Evolutionary conservation across 1,139 yeast species (phyloP).

Genomic region (Candida sanyaensis): DNA sequence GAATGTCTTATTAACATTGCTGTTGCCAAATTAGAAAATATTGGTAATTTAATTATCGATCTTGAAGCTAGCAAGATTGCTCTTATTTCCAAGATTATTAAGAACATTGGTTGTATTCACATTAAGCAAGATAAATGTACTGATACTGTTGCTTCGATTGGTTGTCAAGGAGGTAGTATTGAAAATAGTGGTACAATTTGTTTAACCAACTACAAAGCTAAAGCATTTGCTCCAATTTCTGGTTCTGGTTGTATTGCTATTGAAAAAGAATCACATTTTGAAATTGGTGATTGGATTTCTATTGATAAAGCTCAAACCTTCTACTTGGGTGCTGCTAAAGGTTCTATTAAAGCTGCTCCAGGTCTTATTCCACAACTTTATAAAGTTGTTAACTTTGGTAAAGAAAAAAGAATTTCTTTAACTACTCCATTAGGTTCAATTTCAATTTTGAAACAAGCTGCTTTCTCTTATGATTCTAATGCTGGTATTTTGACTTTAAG

Average conservation of each 20-base stretch:
- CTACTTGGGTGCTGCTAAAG: constrained; percentile 5
- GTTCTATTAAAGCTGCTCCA: constrained; percentile 6
- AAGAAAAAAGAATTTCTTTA: constrained; percentile 3
- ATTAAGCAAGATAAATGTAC: constrained; percentile 1
- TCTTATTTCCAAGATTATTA: not conserved
- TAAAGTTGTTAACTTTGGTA: constrained; percentile 7
- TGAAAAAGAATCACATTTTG: constrained; percentile 1
- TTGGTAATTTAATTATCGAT: constrained; percentile 4
- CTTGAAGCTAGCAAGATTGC: not conserved
- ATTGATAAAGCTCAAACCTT: constrained; percentile 3
- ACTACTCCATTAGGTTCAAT: not conserved
- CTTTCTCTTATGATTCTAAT: constrained; percentile 14
- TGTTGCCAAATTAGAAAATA: constrained; percentile 3
- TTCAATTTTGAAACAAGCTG: not conserved
- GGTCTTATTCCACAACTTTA: constrained; percentile 3
- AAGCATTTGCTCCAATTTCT: not conserved
- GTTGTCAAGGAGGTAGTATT: not conserved
- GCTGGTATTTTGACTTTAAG: constrained; percentile 25
- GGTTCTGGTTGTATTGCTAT: constrained; percentile 5
- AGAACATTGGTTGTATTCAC: constrained; percentile 2
- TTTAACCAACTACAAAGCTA: constrained; percentile 2
- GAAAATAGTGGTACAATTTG: constrained; percentile 3
- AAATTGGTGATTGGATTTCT: constrained; percentile 1
- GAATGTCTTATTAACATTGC: constrained; percentile 2
- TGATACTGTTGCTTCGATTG: too few relatives aligned